phyloP scores from a whole-genome alignment of 768 basidiomycete genomes.

The Phylloporus scabripes region DNA sequence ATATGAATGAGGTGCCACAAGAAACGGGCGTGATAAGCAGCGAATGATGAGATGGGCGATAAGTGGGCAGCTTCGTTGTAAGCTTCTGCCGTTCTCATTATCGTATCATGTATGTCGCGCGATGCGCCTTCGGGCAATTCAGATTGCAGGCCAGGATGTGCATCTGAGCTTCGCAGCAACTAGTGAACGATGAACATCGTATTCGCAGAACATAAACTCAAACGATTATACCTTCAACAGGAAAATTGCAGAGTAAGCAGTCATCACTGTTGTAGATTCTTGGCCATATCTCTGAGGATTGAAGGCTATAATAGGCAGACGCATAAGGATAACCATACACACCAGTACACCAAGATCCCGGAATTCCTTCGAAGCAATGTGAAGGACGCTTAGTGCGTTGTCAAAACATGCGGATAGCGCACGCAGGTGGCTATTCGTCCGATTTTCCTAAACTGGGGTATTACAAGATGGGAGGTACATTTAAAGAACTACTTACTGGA shows the following conservation, averaged over 20 bases:
- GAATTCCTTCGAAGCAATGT: slow-evolving; percentile 71
- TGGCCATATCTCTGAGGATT: slow-evolving; percentile 68
- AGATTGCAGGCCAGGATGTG: slow-evolving; percentile 49
- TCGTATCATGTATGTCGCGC: slow-evolving; percentile 59
- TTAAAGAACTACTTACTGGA: slow-evolving; percentile 39
- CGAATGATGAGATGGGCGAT: slow-evolving; percentile 56
- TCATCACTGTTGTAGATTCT: slow-evolving; percentile 82
- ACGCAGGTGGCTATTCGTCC: slow-evolving; percentile 55
- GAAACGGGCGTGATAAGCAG: slow-evolving; percentile 78
- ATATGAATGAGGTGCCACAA: slow-evolving; percentile 63
- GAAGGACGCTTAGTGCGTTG: slow-evolving; percentile 65
- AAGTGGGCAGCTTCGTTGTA: slow-evolving; percentile 67
- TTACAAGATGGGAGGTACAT: not conserved
- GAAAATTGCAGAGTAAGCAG: slow-evolving; percentile 79
- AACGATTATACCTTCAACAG: slow-evolving; percentile 53
- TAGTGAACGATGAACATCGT: slow-evolving; percentile 24
- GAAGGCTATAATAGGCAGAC: not conserved
- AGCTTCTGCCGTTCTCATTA: slow-evolving; percentile 68
- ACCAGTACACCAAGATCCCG: slow-evolving; percentile 70
- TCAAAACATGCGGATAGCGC: slow-evolving; percentile 69
- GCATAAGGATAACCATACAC: slow-evolving; percentile 35
- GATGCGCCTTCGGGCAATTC: slow-evolving; percentile 58
- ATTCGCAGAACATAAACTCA: slow-evolving; percentile 3
- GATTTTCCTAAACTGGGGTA: slow-evolving; percentile 42
- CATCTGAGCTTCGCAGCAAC: slow-evolving; percentile 65